Evolutionary conservation across 2,329 filamentous ascomycete genomes (phyloP).

Genomic region (Neofusicoccum kwambonambiense): DNA sequence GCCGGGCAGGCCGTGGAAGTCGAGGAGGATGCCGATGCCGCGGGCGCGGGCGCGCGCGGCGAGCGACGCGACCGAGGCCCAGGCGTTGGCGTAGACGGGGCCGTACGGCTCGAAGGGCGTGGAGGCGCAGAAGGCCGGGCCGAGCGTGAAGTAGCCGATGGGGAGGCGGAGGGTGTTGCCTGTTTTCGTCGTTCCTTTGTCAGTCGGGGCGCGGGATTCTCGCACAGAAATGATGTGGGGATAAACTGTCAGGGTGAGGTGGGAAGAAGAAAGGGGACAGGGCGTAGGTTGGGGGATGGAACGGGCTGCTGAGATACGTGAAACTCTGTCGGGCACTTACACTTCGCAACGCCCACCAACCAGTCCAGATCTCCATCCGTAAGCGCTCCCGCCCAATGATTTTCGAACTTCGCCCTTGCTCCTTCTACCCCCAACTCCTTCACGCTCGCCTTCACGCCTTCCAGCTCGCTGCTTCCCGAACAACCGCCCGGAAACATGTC

Average conservation of each 20-base stretch:
- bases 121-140: constrained; percentile 48
- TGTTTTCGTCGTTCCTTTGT: constrained; percentile 6
- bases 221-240: no score
- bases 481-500: constrained; percentile 49
- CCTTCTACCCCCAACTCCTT: constrained; percentile 48
- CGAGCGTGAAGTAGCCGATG: constrained; percentile 60
- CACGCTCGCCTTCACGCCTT: constrained; percentile 50
- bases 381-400: constrained; percentile 53
- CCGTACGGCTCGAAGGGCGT: constrained; percentile 54
- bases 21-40: constrained; percentile 58
- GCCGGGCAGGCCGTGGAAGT: constrained; percentile 59
- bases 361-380: constrained; percentile 53
- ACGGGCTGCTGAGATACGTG: no score
- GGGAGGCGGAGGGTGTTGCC: constrained; percentile 58
- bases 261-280: neutral
- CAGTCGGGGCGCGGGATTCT: neutral
- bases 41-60: constrained; percentile 45
- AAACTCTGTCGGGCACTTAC: constrained; percentile 26
- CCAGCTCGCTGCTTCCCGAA: constrained; percentile 49
- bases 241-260: neutral
- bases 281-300: no score
- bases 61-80: constrained; percentile 50
- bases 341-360: constrained; percentile 52
- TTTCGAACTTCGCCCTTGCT: constrained; percentile 52
- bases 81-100: constrained; percentile 54